Evolutionary conservation across 805 yeast species (phyloP), one percentile per base, ranked within the genome.

Genomic region (Metschnikowia chrysomelidarum): DNA sequence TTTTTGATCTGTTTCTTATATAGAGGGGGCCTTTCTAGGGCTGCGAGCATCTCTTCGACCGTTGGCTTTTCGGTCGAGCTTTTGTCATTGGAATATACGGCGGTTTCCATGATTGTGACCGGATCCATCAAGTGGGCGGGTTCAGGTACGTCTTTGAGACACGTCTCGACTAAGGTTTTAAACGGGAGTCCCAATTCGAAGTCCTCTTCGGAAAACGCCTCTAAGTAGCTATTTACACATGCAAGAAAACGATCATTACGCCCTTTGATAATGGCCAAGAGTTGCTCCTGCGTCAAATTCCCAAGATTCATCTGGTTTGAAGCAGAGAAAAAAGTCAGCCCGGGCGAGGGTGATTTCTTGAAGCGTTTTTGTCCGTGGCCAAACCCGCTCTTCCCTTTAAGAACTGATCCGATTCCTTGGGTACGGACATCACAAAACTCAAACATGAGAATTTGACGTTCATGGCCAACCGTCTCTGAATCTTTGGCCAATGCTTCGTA

Each of bases 381-480:
- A 19, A 14, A 26, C 18, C 20, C 19, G 43, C 37, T 19, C 27
- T 36, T 28, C 54, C 66, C 45, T 52, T 50, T 56, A 12, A 56
- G 34, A 0, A 48, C 46, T 5, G 64, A 54, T 0, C 64, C 61
- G 57, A 73, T 26, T 63, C 73, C 66, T 68, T 75, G 46, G 63
- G 76, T 49, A 65, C 73, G 50, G 10, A 83, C 85, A 56, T 89
- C 95, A 12, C 76, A 68, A 56, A 89, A 86, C 45, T 83, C 89
- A 52, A 89, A 83, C 1, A 86, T 67, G 18, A 89, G 63, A 7
- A 85, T 50, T 44, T 81, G 88, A 14, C 70, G 66, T 8, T 52
- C 54, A 10, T 55, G 56, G 27, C 75, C 71, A 14, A 77, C 59
- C 29, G 74, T 66, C 36, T 67, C 75, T 25, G 75, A 63, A 7